Evolutionary conservation across 2,329 filamentous ascomycete species (phyloP).

Genomic region (Grosmannia clavigera): DNA sequence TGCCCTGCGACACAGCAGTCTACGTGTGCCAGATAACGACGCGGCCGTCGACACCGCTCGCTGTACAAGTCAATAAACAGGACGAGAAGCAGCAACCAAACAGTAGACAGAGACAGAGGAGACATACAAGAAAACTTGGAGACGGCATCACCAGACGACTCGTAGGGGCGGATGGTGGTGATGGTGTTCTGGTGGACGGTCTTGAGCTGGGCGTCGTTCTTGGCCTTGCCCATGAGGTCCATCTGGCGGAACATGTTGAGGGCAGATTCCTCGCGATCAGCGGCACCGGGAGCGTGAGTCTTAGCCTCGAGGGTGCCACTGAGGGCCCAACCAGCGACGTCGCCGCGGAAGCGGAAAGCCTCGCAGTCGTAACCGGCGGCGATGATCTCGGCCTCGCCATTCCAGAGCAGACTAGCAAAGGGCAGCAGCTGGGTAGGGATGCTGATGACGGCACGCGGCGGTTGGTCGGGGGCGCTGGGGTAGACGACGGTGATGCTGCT

Average conservation of each 20-base stretch:
- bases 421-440: conserved; percentile 83
- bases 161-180: conserved; percentile 67
- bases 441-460: conserved; percentile 79
- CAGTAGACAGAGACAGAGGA: conserved; percentile 2
- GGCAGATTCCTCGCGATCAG: conserved; percentile 74
- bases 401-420: conserved; percentile 90
- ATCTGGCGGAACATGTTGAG: conserved; percentile 98
- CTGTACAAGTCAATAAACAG: conserved; percentile 36
- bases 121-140: conserved; percentile 78
- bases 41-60: conserved; percentile 72
- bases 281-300: conserved; percentile 44
- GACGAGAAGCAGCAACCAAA: not conserved
- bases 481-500: conserved; percentile 96
- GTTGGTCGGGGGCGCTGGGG: conserved; percentile 79
- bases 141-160: conserved; percentile 51
- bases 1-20: conserved; percentile 1
- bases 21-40: conserved; percentile 67
- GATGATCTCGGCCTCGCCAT: conserved; percentile 81
- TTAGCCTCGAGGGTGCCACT: conserved; percentile 71
- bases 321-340: conserved; percentile 70
- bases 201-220: conserved; percentile 87
- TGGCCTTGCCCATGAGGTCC: conserved; percentile 89
- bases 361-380: conserved; percentile 87
- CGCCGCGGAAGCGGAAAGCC: conserved; percentile 77
- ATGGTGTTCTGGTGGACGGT: conserved; percentile 97